These are phyloP conservation scores for Butyriboletus loyo DNA, from an alignment of 768 basidiomycete species.

Conservation along the genomic window DNA sequence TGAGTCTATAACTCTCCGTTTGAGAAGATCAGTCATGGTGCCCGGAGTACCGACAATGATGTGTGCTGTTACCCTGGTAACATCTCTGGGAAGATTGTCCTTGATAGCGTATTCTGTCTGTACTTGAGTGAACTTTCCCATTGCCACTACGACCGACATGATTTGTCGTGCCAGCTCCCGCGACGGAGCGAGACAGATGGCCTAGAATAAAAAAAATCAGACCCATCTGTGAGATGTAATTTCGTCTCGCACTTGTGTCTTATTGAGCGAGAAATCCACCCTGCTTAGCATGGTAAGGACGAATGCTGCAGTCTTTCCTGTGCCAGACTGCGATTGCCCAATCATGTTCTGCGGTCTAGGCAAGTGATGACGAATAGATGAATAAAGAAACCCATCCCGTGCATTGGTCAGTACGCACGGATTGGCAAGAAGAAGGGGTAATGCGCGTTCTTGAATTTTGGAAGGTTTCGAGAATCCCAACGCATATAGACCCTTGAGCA, in stretches of 20 bases:
- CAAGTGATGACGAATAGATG: slow-evolving; percentile 4
- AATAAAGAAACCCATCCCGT: neutral
- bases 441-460: slow-evolving; percentile 96
- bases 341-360: slow-evolving; percentile 96
- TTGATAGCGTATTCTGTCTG: slow-evolving; percentile 97
- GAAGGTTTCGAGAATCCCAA: slow-evolving; percentile 98
- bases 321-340: slow-evolving; percentile 98
- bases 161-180: slow-evolving; percentile 97
- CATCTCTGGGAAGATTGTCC: slow-evolving; percentile 69
- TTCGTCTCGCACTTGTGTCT: slow-evolving; percentile 65
- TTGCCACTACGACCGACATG: slow-evolving; percentile 88
- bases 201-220: slow-evolving; percentile 44
- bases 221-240: neutral
- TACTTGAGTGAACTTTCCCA: slow-evolving; percentile 93
- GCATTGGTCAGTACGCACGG: slow-evolving; percentile 55
- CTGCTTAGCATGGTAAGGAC: slow-evolving; percentile 96
- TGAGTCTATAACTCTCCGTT: slow-evolving; percentile 74
- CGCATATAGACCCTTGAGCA: slow-evolving; percentile 90
- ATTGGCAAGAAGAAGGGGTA: slow-evolving; percentile 84
- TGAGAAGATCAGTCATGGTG: slow-evolving; percentile 86
- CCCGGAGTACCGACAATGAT: slow-evolving; percentile 96
- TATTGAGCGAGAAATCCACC: slow-evolving; percentile 77
- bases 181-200: slow-evolving; percentile 95
- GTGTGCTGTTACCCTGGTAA: slow-evolving; percentile 74
- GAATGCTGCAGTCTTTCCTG: slow-evolving; percentile 98